A percentile compares a stretch with the other conserved stretches of the same genome.
phyloP scores from a whole-genome alignment of 2,329 filamentous ascomycete genomes.

The Gliomastix tumulicola region DNA sequence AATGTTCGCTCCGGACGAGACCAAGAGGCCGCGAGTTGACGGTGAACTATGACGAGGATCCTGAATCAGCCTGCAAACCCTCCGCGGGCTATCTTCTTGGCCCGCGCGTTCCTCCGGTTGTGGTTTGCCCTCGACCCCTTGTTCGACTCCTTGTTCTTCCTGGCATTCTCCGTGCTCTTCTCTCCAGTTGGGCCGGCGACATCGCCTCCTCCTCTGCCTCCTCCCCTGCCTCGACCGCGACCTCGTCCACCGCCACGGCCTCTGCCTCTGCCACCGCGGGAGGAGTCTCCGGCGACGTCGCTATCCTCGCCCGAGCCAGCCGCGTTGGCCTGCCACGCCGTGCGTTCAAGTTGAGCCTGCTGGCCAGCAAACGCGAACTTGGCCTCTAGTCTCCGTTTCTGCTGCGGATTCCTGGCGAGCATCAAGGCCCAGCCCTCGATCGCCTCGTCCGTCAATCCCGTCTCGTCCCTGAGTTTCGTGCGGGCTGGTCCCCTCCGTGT shows the following conservation, averaged over 20 bases:
- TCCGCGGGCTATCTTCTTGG: slow-evolving; percentile 56
- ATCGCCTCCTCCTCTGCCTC: slow-evolving; percentile 48
- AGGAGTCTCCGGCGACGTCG: slow-evolving; percentile 35
- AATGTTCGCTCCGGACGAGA: too few relatives aligned
- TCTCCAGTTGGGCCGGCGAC: slow-evolving; percentile 61
- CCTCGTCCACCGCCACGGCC: slow-evolving; percentile 38
- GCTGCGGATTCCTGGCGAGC: slow-evolving; percentile 65
- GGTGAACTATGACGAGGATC: too few relatives aligned
- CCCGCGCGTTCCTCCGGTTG: slow-evolving; percentile 66
- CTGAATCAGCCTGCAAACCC: slow-evolving; percentile 28
- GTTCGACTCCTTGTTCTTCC: slow-evolving; percentile 72
- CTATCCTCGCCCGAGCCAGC: slow-evolving; percentile 51
- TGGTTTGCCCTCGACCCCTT: slow-evolving; percentile 82
- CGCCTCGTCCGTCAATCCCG: slow-evolving; percentile 85
- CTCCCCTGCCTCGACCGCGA: slow-evolving; percentile 34
- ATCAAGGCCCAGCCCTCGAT: slow-evolving; percentile 94
- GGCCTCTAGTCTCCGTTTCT: slow-evolving; percentile 62
- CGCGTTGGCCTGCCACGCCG: slow-evolving; percentile 54
- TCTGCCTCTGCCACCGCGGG: slow-evolving; percentile 35
- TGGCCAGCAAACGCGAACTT: slow-evolving; percentile 61
- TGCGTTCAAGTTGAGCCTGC: slow-evolving; percentile 59
- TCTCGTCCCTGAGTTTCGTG: slow-evolving; percentile 61
- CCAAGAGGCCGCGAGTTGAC: too few relatives aligned
- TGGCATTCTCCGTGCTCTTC: slow-evolving; percentile 63
- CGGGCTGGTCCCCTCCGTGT: slow-evolving; percentile 61